Evolutionary conservation across 2,329 filamentous ascomycete species (phyloP).

Genomic region (Talaromyces sp.): DNA sequence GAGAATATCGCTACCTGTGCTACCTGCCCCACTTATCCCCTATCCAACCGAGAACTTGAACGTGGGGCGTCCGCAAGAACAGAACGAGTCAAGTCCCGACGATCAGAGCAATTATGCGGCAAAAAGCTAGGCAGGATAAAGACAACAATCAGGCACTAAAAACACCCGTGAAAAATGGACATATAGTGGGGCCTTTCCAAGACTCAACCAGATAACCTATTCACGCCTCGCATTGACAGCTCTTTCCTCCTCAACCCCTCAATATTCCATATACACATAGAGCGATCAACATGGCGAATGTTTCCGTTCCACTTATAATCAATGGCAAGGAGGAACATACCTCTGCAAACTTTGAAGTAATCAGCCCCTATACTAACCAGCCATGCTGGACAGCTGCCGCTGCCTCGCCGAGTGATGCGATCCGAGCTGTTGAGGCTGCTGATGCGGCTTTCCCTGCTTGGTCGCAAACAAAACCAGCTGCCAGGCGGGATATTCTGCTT

Average conservation of each 20-base stretch:
- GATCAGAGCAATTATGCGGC: no score
- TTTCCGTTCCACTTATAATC: constrained; percentile 42
- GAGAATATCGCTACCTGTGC: no score
- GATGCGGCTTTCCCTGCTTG: constrained; percentile 67
- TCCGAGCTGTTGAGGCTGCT: constrained; percentile 59
- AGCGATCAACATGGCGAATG: constrained; percentile 6
- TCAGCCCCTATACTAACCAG: constrained; percentile 57
- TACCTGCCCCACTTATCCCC: no score
- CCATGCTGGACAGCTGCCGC: constrained; percentile 58
- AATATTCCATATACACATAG: neutral
- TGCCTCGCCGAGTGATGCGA: constrained; percentile 47
- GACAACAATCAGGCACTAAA: no score
- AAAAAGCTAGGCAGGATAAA: neutral
- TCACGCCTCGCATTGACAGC: no score
- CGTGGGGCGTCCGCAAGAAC: no score
- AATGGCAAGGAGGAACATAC: constrained; percentile 39
- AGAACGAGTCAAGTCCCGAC: neutral
- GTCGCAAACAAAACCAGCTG: constrained; percentile 62
- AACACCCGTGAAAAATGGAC: no score
- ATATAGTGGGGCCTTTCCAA: neutral
- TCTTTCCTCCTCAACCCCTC: neutral
- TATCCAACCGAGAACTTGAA: no score
- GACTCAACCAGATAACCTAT: neutral
- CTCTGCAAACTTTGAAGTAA: constrained; percentile 46
- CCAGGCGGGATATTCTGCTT: constrained; percentile 69